Evolutionary conservation across 768 basidiomycete genomes (phyloP).

Genomic region (Boletus rufocinnamomeus): DNA sequence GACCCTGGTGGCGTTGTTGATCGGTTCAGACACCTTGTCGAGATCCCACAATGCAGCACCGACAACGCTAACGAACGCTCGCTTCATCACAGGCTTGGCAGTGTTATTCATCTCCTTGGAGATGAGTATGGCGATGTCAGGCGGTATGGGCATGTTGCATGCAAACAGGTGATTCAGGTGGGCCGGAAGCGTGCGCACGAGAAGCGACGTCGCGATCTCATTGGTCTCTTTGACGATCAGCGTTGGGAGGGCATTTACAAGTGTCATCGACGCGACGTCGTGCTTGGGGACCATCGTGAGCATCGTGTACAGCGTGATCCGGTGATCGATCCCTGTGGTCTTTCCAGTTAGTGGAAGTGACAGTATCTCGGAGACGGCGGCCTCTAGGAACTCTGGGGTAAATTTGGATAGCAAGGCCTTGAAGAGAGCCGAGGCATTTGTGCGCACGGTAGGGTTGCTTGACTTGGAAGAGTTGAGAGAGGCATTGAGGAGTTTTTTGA

Average conservation of each 20-base stretch:
- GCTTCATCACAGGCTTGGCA: constrained; percentile 59
- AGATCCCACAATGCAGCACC: constrained; percentile 61
- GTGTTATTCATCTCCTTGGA: constrained; percentile 67
- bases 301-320: constrained; percentile 80
- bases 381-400: constrained; percentile 40
- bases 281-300: constrained; percentile 55
- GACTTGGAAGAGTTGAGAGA: constrained; percentile 74
- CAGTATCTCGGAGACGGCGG: constrained; percentile 65
- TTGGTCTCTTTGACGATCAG: constrained; percentile 75
- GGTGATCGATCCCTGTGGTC: constrained; percentile 85
- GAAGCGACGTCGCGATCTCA: constrained; percentile 58
- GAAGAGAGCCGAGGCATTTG: constrained; percentile 60
- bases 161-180: constrained; percentile 63
- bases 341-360: constrained; percentile 81
- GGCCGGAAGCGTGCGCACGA: constrained; percentile 53
- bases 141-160: constrained; percentile 41
- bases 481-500: constrained; percentile 59
- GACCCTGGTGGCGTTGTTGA: constrained; percentile 43
- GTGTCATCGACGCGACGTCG: constrained; percentile 46
- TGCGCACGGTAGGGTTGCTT: constrained; percentile 60
- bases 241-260: constrained; percentile 41
- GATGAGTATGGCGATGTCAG: constrained; percentile 50
- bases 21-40: constrained; percentile 29
- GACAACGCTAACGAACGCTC: constrained; percentile 62
- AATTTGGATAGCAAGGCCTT: constrained; percentile 41